Evolutionary conservation across 768 basidiomycete species (phyloP).

Genomic region (Boletus subcaerulescens): DNA sequence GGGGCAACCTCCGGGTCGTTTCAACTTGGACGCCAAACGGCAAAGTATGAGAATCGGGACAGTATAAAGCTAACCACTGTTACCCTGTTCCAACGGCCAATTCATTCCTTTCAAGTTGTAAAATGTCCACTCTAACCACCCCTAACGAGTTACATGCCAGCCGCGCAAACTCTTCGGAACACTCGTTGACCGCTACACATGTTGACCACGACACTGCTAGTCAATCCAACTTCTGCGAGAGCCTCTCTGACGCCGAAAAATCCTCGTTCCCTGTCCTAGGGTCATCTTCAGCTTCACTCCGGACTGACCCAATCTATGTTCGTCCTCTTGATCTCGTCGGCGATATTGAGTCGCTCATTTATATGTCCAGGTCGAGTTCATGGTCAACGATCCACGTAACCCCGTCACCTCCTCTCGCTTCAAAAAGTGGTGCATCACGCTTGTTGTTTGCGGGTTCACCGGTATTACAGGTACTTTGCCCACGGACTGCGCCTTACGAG

Average conservation of each 20-base stretch:
- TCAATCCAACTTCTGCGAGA: neutral
- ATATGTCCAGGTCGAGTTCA: constrained; percentile 35
- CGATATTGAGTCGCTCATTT: neutral
- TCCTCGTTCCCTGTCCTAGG: neutral
- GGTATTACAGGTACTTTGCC: constrained; percentile 21
- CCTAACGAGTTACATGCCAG: constrained; percentile 7
- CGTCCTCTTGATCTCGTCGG: neutral
- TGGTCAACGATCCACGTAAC: constrained; percentile 36
- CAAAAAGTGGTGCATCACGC: constrained; percentile 41
- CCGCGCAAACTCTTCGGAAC: constrained; percentile 11
- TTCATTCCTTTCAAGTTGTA: constrained; percentile 12
- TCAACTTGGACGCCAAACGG: neutral
- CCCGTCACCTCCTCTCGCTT: constrained; percentile 35
- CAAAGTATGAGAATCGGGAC: constrained; percentile 3
- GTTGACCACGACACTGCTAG: constrained; percentile 5
- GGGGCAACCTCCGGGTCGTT: neutral
- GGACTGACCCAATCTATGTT: constrained; percentile 9
- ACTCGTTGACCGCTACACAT: constrained; percentile 13
- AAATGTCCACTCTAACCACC: constrained; percentile 14
- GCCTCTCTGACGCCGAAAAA: constrained; percentile 11
- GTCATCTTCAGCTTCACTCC: constrained; percentile 7
- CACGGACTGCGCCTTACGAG: neutral
- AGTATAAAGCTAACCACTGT: neutral
- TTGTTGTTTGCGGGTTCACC: constrained; percentile 32
- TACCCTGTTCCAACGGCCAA: constrained; percentile 7